Conservation (phyloP, 2,329 filamentous ascomycete genomes). For the Trichoderma koningii region DNA sequence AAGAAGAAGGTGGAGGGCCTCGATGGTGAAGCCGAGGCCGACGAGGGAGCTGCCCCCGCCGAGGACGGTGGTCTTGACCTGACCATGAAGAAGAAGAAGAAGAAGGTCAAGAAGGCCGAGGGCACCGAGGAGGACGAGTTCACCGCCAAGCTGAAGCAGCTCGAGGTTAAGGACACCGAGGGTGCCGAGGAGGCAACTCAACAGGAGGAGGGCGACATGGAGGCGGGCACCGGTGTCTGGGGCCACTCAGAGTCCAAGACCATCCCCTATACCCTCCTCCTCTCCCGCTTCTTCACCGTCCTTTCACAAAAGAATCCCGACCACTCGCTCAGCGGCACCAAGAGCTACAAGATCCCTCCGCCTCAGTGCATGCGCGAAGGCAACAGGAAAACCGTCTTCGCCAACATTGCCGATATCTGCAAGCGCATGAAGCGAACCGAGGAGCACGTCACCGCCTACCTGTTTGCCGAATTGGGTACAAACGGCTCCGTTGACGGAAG, state of each 20-base stretch:
- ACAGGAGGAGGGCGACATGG: constrained; percentile 72
- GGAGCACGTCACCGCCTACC: constrained; percentile 94
- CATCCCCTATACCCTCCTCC: constrained; percentile 82
- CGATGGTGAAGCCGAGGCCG: constrained; percentile 47
- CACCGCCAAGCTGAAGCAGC: constrained; percentile 62
- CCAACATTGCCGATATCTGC: constrained; percentile 98
- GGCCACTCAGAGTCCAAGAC: constrained; percentile 73
- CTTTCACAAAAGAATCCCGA: constrained; percentile 97
- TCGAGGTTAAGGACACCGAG: constrained; percentile 68
- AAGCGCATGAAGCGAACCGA: constrained; percentile 99
- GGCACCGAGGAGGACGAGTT: constrained; percentile 65
- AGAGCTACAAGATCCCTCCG: constrained; percentile 98
- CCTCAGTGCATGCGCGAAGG: constrained; percentile 99
- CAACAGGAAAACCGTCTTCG: constrained; percentile 99
- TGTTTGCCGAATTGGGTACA: constrained; percentile 98
- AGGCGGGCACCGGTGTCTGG: constrained; percentile 89
- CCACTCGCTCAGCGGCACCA: constrained; percentile 81
- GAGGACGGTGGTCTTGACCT: constrained; percentile 55
- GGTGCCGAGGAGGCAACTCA: constrained; percentile 50
- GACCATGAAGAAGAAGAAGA: constrained; percentile 83
- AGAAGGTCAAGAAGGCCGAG: constrained; percentile 63
- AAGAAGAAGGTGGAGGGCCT: constrained; percentile 48
- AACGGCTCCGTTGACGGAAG: constrained; percentile 92
- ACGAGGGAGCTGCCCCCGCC: constrained; percentile 42
- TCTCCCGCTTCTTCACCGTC: constrained; percentile 91